Percentiles rank a stretch among this genome's conserved stretches.
Evolutionary conservation across 2,329 filamentous ascomycete species (phyloP).

Genomic region (Dactylellina haptotyla): DNA sequence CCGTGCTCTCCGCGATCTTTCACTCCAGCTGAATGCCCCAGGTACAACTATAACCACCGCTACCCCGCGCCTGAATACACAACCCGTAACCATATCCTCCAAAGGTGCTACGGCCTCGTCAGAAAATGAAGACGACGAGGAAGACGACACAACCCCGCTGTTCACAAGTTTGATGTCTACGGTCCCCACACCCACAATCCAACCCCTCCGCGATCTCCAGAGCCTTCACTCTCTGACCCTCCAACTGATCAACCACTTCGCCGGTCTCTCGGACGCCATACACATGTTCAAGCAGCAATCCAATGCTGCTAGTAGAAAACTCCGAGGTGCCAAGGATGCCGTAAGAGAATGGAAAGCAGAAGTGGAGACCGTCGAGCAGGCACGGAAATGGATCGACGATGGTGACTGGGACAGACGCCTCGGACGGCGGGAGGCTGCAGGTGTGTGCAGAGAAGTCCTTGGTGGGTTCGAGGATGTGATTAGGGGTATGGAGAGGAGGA

Average conservation of each 20-base stretch:
- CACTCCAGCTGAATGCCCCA: constrained; percentile 64
- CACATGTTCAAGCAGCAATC: constrained; percentile 94
- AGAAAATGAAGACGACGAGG: constrained; percentile 13
- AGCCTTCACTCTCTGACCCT: constrained; percentile 76
- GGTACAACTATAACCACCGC: constrained; percentile 46
- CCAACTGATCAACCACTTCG: constrained; percentile 81
- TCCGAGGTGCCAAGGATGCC: constrained; percentile 84
- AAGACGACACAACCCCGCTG: constrained; percentile 42
- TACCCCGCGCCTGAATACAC: constrained; percentile 38
- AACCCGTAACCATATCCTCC: constrained; percentile 55
- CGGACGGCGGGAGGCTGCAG: constrained; percentile 79
- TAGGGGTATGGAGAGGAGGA: constrained; percentile 80
- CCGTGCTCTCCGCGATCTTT: constrained; percentile 77
- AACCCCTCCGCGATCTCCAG: constrained; percentile 73
- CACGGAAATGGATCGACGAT: constrained; percentile 79
- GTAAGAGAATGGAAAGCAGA: constrained; percentile 86
- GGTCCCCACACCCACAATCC: constrained; percentile 74
- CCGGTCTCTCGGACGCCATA: constrained; percentile 86
- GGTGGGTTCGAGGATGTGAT: constrained; percentile 92
- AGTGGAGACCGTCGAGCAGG: constrained; percentile 82
- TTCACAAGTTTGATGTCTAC: constrained; percentile 66
- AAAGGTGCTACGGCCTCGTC: constrained; percentile 3
- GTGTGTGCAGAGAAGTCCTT: constrained; percentile 85
- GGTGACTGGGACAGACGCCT: constrained; percentile 86
- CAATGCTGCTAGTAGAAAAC: constrained; percentile 78